Base-by-base conservation (phyloP, 768 basidiomycete species). In the Naganishia friedmannii region DNA sequence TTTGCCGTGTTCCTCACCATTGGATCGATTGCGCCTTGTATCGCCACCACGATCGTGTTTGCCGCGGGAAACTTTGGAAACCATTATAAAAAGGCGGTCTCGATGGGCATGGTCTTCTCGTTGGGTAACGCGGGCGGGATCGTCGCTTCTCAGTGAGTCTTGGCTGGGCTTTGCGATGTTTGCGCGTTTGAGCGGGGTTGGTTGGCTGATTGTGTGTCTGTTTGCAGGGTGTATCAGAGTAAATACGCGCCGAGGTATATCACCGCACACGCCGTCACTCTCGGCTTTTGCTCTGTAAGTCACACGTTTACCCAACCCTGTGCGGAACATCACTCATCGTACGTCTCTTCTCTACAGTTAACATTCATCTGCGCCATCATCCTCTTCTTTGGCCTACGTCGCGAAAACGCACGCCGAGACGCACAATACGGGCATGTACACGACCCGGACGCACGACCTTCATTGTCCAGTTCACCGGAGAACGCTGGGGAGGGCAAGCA, bases 321-420 rank as follows among this genome's bases (percentile, higher is more conserved):
- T 28, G 26, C 63, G 10, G 32, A 19, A 46, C 53, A 6, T 13
- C 23, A 45, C 37, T 53, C 12, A 23, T 26, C 23, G 13, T 26
- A 8, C 42, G 7, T 31, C 8, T 39, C 42, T 60, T 2, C 66
- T 68, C 42, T 68, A 60, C 56, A 71, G 70, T 72, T 80, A 65
- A 74, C 74, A 66, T 73, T 78, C 32, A 66, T 77, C 53, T 66
- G 72, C 56, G 63, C 78, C 5, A 65, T 69, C 57, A 60, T 81
- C 71, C 73, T 83, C 56, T 74, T 74, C 67, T 66, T 79, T 69
- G 76, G 76, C 26, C 67, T 78, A 26, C 69, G 70, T 42, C 68
- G 77, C 19, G 82, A 83, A 73, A 83, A 83, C 77, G 74, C 71
- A 12, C 76, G 81, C 1, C 74, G 82, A 31, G 81, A 82, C 68